Base-by-base conservation (phyloP, 2,329 filamentous ascomycete species). In the Ophiocordyceps polyrhachis-furcata region DNA sequence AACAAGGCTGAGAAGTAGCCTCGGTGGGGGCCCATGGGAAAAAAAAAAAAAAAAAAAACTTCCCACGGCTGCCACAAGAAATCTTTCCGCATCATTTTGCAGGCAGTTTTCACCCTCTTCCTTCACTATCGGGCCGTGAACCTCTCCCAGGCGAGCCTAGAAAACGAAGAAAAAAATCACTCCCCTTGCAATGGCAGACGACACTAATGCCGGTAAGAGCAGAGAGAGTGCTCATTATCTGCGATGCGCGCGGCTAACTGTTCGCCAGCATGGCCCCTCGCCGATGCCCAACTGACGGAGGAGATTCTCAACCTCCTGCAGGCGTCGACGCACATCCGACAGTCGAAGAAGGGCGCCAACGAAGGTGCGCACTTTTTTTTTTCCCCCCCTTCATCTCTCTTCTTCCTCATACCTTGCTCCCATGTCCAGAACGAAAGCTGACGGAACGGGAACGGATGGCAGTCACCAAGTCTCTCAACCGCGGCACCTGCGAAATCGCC, bases 341-440 rank as follows among this genome's bases (percentile, higher is more conserved):
- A 91, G 71, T 66, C 88, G 52, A 91, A 91, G 73, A 93, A 91
- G 72, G 84, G 85, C 49, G 84, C 83, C 60, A 89, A 88, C 73
- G 82, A 85, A 62, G 70, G 66, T 68, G 61, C 43, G 58, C 50
- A 5, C 5, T 12, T 5, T 11, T 12, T 19, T n/a, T n/a, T n/a
- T n/a, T n/a, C n/a, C n/a, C 35, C 6, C 32, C 17, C 5, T n/a
- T n/a, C n/a, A n/a, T n/a, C n/a, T n/a, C n/a, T n/a, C n/a, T n/a
- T n/a, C n/a, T n/a, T n/a, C n/a, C n/a, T n/a, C n/a, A n/a, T n/a
- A n/a, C n/a, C n/a, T n/a, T n/a, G n/a, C n/a, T n/a, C n/a, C n/a
- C n/a, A n/a, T n/a, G n/a, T n/a, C n/a, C n/a, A n/a, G n/a, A n/a
- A n/a, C n/a, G n/a, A n/a, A n/a, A n/a, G n/a, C n/a, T n/a, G n/a